These are phyloP conservation scores for Cytospora paraplurivora DNA, from an alignment of 2,329 filamentous ascomycete genomes.

Conservation along the genomic window DNA sequence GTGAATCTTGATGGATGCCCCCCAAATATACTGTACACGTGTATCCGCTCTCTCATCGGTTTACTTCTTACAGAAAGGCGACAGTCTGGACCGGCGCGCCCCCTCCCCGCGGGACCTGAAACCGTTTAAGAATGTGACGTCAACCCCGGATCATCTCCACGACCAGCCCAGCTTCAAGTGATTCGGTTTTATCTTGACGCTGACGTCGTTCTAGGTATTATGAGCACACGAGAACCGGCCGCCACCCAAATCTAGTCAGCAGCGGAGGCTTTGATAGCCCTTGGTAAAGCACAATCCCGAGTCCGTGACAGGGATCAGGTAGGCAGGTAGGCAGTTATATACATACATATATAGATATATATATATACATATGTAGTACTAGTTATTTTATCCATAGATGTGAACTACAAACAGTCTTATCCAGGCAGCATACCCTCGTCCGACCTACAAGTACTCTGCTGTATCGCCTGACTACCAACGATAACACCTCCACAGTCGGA, in stretches of 20 bases:
- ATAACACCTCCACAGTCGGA: not conserved
- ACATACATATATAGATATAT: not conserved
- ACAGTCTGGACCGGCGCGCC: too few relatives aligned
- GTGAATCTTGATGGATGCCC: too few relatives aligned
- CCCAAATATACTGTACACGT: too few relatives aligned
- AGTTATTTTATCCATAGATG: too few relatives aligned
- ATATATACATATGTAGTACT: not conserved
- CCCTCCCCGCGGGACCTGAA: too few relatives aligned
- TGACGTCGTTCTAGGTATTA: conserved; percentile 12
- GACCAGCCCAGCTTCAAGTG: conserved; percentile 6
- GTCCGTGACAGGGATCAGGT: too few relatives aligned
- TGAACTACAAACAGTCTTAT: too few relatives aligned
- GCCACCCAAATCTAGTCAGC: not conserved
- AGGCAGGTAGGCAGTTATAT: too few relatives aligned
- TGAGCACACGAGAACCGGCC: not conserved
- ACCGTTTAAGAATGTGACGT: conserved; percentile 8
- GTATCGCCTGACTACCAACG: not conserved
- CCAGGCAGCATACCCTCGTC: not conserved
- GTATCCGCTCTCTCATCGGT: too few relatives aligned
- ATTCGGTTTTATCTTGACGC: not conserved
- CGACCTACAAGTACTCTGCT: not conserved
- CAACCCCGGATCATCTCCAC: conserved; percentile 16
- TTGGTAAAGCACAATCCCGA: too few relatives aligned
- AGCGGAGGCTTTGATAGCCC: too few relatives aligned
- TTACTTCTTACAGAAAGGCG: too few relatives aligned